Base-by-base conservation (phyloP, 371 early-diverging fungal species). In the Phascolomyces articulosus region DNA sequence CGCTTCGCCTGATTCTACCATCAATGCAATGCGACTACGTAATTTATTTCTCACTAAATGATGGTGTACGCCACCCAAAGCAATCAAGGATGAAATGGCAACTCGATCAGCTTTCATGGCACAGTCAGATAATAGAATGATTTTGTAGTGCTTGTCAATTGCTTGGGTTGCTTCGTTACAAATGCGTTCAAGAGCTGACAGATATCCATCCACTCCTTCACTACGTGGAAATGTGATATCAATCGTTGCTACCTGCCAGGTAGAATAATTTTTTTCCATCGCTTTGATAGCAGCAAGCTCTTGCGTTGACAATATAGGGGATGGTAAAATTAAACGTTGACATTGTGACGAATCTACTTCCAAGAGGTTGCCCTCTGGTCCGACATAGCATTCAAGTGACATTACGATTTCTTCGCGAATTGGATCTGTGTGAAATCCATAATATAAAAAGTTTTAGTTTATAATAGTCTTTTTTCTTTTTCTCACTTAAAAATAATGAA, bases 321-420 rank as follows among this genome's bases (percentile, higher is more conserved):
- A 92, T 18, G 90, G 88, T 3, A 98, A 80, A 18, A 84, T 72
- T 59, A 98, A 74, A 40, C 93, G 86, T 61, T 90, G 87, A 60
- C 91, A 89, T 74, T 98, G 97, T 18, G 67, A 67, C 62, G 87
- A 86, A 13, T 90, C 82, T 55, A 95, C 85, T 68, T 95, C 95
- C 38, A 97, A 85, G 58, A 97, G 80, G 69, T 97, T 98, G 55
- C 96, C 96, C 73, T 93, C 93, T 10, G 97, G 95, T 38, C 98
- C 98, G 23, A 98, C 87, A 74, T 93, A 93, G 83, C 96, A 96
- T 54, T 92, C 90, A 40, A 97, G 87, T 18, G 94, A 93, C 98
- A 97, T 98, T 82, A 97, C 96, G 66, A 97, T 93, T 64, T 92
- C 91, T 79, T 98, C 97, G 71, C 98, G 95, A 72, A 98, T 97